A percentile compares a stretch with the other conserved stretches of the same genome.
Conservation (phyloP, 345 rosid genomes). For the Cochlearia excelsa region DNA sequence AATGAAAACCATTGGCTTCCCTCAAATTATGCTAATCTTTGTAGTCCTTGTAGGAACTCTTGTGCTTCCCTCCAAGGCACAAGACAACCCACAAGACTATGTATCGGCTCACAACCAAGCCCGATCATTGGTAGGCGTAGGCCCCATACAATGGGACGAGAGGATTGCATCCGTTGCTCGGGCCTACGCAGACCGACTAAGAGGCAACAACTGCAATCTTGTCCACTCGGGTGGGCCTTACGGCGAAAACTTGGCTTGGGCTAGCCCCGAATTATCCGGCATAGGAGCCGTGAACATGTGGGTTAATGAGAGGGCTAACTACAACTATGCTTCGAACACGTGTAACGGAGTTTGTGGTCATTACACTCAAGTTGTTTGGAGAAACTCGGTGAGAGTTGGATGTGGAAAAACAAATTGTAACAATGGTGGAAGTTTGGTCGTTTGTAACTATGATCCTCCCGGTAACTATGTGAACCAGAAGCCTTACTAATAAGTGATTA, state of each 20-base stretch:
- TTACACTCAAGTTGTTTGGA: slow-evolving; percentile 36
- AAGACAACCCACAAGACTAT: slow-evolving; percentile 29
- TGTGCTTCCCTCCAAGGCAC: slow-evolving; percentile 22
- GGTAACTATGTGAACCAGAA: slow-evolving; percentile 18
- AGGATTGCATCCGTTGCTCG: slow-evolving; percentile 14
- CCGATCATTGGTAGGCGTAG: slow-evolving; percentile 18
- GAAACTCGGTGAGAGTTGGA: slow-evolving; percentile 30
- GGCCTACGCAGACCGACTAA: slow-evolving; percentile 17
- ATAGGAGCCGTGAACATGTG: slow-evolving; percentile 19
- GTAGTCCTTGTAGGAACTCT: slow-evolving; percentile 22
- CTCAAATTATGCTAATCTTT: slow-evolving; percentile 8
- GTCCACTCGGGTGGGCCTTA: slow-evolving; percentile 27
- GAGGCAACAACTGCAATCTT: slow-evolving; percentile 19
- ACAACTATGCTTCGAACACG: slow-evolving; percentile 18
- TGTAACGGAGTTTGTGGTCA: slow-evolving; percentile 29
- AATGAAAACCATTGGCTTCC: slow-evolving; percentile 5
- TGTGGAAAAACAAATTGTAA: slow-evolving; percentile 29
- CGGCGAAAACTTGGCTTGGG: slow-evolving; percentile 24
- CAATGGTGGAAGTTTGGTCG: slow-evolving; percentile 31
- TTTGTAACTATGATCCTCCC: slow-evolving; percentile 30
- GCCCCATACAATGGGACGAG: slow-evolving; percentile 23
- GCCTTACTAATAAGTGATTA: slow-evolving; percentile 20
- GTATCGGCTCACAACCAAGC: slow-evolving; percentile 24
- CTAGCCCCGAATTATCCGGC: slow-evolving; percentile 14
- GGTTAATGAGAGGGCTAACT: slow-evolving; percentile 28